Conservation (phyloP, 495 filamentous ascomycete species). For the Bacidia rubella region DNA sequence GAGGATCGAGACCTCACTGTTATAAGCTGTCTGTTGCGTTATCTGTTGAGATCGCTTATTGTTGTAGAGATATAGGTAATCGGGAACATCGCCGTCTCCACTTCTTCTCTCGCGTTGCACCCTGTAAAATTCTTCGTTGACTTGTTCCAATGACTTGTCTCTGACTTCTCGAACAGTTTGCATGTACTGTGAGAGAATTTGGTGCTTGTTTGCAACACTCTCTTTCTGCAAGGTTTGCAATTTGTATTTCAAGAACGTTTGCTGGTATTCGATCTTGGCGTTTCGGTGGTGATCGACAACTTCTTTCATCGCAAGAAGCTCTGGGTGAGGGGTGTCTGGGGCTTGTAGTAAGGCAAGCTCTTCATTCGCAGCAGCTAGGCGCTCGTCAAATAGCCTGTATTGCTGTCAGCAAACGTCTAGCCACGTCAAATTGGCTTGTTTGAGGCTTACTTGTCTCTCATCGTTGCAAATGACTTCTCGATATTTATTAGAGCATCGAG, state of each 20-base stretch:
- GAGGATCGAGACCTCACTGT: conserved; percentile 81
- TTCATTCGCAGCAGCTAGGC: conserved; percentile 61
- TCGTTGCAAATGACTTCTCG: conserved; percentile 70
- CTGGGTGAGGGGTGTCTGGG: conserved; percentile 71
- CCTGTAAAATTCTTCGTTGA: conserved; percentile 77
- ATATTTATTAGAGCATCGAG: conserved; percentile 65
- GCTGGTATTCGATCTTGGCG: conserved; percentile 62
- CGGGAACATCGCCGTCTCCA: conserved; percentile 64
- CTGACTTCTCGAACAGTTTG: conserved; percentile 70
- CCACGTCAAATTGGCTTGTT: neutral
- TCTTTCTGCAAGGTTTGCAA: conserved; percentile 55
- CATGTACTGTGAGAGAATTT: conserved; percentile 75
- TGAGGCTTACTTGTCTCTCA: conserved; percentile 65
- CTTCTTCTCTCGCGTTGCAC: conserved; percentile 84
- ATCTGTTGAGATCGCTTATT: conserved; percentile 57
- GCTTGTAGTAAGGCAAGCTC: conserved; percentile 73
- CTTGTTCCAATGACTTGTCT: conserved; percentile 60
- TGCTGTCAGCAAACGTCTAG: neutral
- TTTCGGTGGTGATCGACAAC: conserved; percentile 68
- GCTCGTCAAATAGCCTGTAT: conserved; percentile 69
- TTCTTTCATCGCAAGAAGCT: conserved; percentile 72
- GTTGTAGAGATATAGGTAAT: conserved; percentile 63
- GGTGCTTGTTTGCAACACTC: conserved; percentile 64
- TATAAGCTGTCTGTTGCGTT: conserved; percentile 71
- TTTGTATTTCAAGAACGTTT: conserved; percentile 56